These are phyloP conservation scores for Podosphaera fusca DNA, from an alignment of 2,329 filamentous ascomycete genomes.

Conservation along the genomic window DNA sequence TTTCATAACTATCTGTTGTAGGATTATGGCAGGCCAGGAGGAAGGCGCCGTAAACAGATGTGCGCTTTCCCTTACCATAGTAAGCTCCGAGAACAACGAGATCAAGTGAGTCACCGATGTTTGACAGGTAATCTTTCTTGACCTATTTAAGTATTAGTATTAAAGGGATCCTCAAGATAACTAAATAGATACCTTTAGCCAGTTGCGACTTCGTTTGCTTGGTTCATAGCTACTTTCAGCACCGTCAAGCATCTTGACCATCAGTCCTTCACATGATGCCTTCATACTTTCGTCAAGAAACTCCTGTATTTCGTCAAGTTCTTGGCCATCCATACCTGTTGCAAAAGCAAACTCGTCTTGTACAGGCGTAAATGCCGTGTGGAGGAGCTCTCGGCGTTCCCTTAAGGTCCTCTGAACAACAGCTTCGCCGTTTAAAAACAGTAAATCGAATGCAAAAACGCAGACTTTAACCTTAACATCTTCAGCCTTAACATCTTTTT, in stretches of 20 bases:
- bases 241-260: constrained; percentile 98
- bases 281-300: constrained; percentile 91
- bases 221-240: constrained; percentile 86
- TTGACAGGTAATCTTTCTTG: constrained; percentile 93
- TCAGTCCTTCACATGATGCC: constrained; percentile 85
- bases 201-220: constrained; percentile 87
- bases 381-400: constrained; percentile 56
- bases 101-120: constrained; percentile 85
- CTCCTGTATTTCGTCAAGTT: constrained; percentile 78
- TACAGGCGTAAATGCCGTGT: constrained; percentile 46
- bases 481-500: constrained; percentile 87
- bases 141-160: constrained; percentile 27
- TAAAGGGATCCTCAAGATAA: not conserved
- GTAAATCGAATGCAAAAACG: constrained; percentile 84
- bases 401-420: constrained; percentile 72
- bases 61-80: constrained; percentile 83
- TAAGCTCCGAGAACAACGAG: constrained; percentile 91
- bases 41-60: constrained; percentile 87
- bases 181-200: constrained; percentile 53
- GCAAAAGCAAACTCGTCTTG: constrained; percentile 89
- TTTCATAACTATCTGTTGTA: constrained; percentile 62
- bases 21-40: constrained; percentile 84
- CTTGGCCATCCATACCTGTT: constrained; percentile 63
- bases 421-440: constrained; percentile 80
- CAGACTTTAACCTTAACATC: constrained; percentile 94